Evolutionary conservation across 2,329 filamentous ascomycete species (phyloP), one percentile per base, ranked within the genome.

Genomic region (Fusarium vanettenii): DNA sequence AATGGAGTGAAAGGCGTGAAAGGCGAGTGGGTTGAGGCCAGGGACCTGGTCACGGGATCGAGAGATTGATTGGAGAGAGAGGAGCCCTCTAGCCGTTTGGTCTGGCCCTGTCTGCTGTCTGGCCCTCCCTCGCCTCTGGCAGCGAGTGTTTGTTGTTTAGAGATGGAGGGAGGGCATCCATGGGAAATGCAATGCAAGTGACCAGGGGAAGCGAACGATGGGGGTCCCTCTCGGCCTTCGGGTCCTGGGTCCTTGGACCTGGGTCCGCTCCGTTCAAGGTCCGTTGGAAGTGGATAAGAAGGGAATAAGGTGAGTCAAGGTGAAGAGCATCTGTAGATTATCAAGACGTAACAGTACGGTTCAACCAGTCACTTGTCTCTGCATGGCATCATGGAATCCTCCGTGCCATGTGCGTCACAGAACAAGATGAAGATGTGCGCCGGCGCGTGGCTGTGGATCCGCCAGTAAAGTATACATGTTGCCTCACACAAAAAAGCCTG

Each of bases 391-490:
- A 39, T 68, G 50, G 29, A 68, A 68, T 69, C 60, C 60, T 72
- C 64, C 9, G 31, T 43, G 56, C 35, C 27, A 50, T 71, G 52
- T 72, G 59, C 71, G 56, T 72, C 68, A 66, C 52, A 63, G 31
- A 57, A 56, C 61, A 70, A 60, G 45, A 75, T 64, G 56, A 69
- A 61, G 65, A 67, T 67, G 59, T 61, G 55, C 60, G 13, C 52
- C 48, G 57, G 69, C 59, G 57, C 72, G 52, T 75, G 66, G 65
- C 50, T 67, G 65, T 75, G 72, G 69, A 73, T 61, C 64, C 52
- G 20, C 52, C 31, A 6, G 22, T 31, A 4, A 41, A 60, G 57
- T 22, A 18, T 60, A 60, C 57, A 20, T 60, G 25, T 3, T 13
- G 0, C 4, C 25, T 29, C 10, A 8, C 8, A 18, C 27, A 39